Base-by-base conservation (phyloP, 1,284 basidiomycete species). In the Marasmius fiardii region DNA sequence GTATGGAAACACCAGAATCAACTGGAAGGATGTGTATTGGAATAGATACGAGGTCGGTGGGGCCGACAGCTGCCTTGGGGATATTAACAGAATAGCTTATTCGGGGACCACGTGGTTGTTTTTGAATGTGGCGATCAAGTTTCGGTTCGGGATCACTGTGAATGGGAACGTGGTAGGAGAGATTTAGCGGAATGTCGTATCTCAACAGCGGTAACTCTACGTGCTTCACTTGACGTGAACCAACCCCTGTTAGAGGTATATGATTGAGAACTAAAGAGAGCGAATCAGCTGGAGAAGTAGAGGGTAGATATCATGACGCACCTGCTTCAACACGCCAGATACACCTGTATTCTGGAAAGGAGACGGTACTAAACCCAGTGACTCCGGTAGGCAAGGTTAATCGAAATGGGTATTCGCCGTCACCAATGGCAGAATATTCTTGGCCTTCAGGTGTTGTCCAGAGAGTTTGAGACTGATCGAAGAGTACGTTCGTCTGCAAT, bases 311-410 rank as follows among this genome's bases (percentile, higher is more conserved):
- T 54, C 58, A 51, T 48, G 18, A 77, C 86, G 64, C 61, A 86
- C 90, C 79, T 59, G 89, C 90, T 74, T 93, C 91, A 56, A 93
- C 74, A 53, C 88, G 78, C 91, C 91, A 93, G 66, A 82, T 83
- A 65, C 88, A 83, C 44, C 85, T 78, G 68, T 91, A 92, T 64
- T 87, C 87, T 62, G 88, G 86, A 63, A 85, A 90, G 56, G 84
- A 79, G 23, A 83, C 80, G 48, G 83, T 85, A 67, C 86, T 89
- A 65, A 82, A 83, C 20, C 88, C 88, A n/a, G 77, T 71, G 34
- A 80, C 75, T 61, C 79, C 76, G 55, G 79, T 67, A 24, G 91
- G 90, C 20, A 93, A 61, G 50, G 79, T 77, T 62, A 93, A 77
- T 51, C 81, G 80, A 69, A 92, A 93, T 2, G 86, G 82, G 59